phyloP scores from a whole-genome alignment of 108 stramenopile genomes.

The Nannochloropsis gaditana region DNA sequence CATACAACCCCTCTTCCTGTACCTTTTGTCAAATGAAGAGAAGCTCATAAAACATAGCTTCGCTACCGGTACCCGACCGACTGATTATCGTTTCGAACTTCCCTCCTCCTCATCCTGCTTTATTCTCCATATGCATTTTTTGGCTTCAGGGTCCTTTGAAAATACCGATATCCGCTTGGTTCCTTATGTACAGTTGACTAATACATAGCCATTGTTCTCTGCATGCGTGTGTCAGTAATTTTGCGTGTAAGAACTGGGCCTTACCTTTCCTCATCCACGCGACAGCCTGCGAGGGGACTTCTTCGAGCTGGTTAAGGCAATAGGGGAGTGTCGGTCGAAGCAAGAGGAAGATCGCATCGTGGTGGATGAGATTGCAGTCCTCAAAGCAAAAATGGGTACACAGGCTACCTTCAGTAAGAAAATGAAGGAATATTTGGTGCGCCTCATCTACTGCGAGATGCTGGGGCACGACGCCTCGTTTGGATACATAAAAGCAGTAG shows the following conservation, averaged over 20 bases:
- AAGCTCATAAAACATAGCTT: background rate
- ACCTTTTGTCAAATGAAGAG: too few species aligned
- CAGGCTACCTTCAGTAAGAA: conserved; percentile 52
- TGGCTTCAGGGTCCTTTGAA: too few species aligned
- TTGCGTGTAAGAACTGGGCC: background rate
- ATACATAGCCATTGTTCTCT: too few species aligned
- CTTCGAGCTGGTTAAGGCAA: conserved; percentile 98
- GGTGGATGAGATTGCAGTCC: conserved; percentile 66
- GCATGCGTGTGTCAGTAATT: too few species aligned
- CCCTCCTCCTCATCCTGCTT: background rate
- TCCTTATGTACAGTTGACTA: too few species aligned
- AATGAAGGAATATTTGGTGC: conserved; percentile 92
- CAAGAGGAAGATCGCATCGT: conserved; percentile 99
- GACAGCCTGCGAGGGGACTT: conserved; percentile 64
- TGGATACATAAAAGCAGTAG: conserved; percentile 90
- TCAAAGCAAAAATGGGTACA: conserved; percentile 70
- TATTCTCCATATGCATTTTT: too few species aligned
- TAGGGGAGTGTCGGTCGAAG: conserved; percentile 98
- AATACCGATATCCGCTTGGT: too few species aligned
- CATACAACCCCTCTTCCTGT: too few species aligned
- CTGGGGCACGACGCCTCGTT: conserved; percentile 96
- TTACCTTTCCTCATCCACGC: background rate
- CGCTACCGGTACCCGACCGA: background rate
- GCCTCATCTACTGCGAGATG: conserved; percentile 98
- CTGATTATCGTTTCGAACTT: background rate